phyloP scores from a whole-genome alignment of 805 yeast genomes.

The Ogataea saltuana region DNA sequence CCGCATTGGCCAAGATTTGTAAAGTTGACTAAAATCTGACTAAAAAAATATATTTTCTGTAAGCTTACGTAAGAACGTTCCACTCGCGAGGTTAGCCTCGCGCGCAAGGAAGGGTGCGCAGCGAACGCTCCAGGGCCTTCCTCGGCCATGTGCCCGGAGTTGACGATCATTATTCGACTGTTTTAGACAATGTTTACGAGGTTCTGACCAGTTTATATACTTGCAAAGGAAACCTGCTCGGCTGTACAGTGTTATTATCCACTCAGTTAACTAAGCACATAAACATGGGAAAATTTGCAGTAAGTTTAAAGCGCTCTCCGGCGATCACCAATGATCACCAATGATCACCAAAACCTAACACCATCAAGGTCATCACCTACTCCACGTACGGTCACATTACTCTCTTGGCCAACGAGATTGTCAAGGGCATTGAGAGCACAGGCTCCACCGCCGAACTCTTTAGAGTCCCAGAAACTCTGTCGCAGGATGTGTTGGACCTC shows the following conservation, averaged over 20 bases:
- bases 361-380: constrained; percentile 53
- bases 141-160: too few species aligned
- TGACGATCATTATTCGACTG: not conserved
- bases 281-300: constrained; percentile 19
- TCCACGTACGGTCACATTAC: constrained; percentile 79
- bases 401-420: constrained; percentile 63
- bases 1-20: too few species aligned
- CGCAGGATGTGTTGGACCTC: constrained; percentile 52
- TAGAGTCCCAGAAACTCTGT: constrained; percentile 76
- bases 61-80: not conserved
- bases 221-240: too few species aligned
- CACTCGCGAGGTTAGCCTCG: too few species aligned
- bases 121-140: too few species aligned
- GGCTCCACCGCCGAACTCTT: constrained; percentile 69
- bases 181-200: too few species aligned
- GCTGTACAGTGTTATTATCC: too few species aligned
- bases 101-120: too few species aligned
- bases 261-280: too few species aligned
- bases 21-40: constrained; percentile 4
- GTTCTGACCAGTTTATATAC: too few species aligned
- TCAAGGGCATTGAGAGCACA: constrained; percentile 67
- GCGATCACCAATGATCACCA: too few species aligned
- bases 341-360: constrained; percentile 1
- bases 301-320: constrained; percentile 5
- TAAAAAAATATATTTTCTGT: too few species aligned